Conservation (phyloP, 2,329 filamentous ascomycete genomes). For the Trichoderma sp. region DNA sequence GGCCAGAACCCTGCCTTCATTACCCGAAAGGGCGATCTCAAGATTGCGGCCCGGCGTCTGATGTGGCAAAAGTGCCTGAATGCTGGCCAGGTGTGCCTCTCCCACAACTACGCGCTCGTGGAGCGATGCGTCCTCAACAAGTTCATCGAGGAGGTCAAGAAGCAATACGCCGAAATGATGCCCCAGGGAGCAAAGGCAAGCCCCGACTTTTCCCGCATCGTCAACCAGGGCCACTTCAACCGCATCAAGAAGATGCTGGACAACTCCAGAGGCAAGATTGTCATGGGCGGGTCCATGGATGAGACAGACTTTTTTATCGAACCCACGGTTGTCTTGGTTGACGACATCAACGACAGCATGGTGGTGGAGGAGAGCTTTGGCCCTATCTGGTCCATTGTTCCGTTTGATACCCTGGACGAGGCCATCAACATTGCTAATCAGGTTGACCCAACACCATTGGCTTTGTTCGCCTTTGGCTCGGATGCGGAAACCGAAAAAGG, state of each 20-base stretch:
- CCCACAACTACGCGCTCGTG: conserved; percentile 88
- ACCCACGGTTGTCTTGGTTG: conserved; percentile 86
- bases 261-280: conserved; percentile 75
- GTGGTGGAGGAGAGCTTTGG: conserved; percentile 87
- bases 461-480: conserved; percentile 81
- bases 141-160: conserved; percentile 75
- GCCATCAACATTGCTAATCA: conserved; percentile 80
- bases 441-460: conserved; percentile 80
- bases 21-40: conserved; percentile 77
- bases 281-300: conserved; percentile 84
- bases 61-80: conserved; percentile 88
- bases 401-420: conserved; percentile 78
- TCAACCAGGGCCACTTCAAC: conserved; percentile 77
- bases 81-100: conserved; percentile 88
- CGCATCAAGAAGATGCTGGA: conserved; percentile 93
- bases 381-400: conserved; percentile 82
- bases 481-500: conserved; percentile 75
- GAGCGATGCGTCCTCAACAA: conserved; percentile 70
- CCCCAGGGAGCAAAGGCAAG: conserved; percentile 79
- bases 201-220: conserved; percentile 75
- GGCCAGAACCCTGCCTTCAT: conserved; percentile 91
- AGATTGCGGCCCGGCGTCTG: conserved; percentile 78
- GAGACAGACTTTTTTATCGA: conserved; percentile 81
- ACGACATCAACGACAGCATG: conserved; percentile 70
- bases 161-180: conserved; percentile 74